Base-by-base conservation (phyloP, 495 filamentous ascomycete species). In the Podospora australis region DNA sequence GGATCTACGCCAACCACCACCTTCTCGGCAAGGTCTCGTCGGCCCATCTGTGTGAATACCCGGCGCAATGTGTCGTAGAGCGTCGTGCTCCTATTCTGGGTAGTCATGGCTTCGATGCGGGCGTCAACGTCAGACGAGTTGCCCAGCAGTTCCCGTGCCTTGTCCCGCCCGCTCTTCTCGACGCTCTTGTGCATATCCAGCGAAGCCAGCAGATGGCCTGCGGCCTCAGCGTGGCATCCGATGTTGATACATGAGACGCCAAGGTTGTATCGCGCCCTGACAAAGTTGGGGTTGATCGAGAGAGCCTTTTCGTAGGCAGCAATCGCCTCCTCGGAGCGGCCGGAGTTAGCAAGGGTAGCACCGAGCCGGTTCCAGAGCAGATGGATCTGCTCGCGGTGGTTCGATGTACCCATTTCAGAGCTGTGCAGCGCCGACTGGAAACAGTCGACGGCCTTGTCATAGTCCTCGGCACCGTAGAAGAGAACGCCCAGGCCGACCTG, bases 401-500 rank as follows among this genome's bases (percentile, higher is more conserved):
- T 95, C 39, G 77, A 74, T 7, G 74, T 75, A 38, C 90, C 90
- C 6, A 80, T 77, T 65, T 95, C 88, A 2, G 87, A 85, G 34
- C 78, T 84, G 20, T 86, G 82, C 19, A 99, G 75, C 3, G 92
- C 94, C 2, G 91, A 79, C 21, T 81, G 83, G 78, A 99, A 99
- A 70, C 94, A 99, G 73, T 99, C 92, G 39, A 97, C 94, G 0
- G 92, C 94, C 67, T 99, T 99, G 56, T 90, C 88, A 74, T 95
- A 96, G 62, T 97, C 89, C 61, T 97, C 92, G 6, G 83, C 88
- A 44, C 90, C 91, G 74, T 99, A 99, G 78, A 97, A 96, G 26
- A 99, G 82, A 16, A 97, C 94, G 29, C 94, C 92, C 1, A 99
- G 78, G 0, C 92, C 92, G 52, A 99, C 92, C 70, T 97, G 94